phyloP scores from a whole-genome alignment of 257 asterid genomes.

The Solanum clarkiae region DNA sequence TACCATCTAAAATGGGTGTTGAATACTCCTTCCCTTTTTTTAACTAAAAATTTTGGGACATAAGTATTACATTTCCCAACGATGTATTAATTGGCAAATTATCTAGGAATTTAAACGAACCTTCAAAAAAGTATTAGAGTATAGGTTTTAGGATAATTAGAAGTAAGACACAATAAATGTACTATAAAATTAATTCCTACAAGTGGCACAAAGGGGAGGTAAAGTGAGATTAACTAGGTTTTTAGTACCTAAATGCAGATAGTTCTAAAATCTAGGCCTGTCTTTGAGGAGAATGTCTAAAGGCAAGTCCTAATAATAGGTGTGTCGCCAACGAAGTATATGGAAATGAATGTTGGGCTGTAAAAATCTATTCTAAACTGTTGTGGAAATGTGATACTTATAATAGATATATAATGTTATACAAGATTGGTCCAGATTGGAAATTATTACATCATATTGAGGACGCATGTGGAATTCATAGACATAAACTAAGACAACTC shows the following conservation, averaged over 20 bases:
- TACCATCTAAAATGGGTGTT: not conserved
- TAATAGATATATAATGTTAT: not conserved
- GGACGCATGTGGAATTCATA: not conserved
- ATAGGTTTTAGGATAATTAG: not conserved
- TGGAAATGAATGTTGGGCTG: not conserved
- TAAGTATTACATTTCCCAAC: not conserved
- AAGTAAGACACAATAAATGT: not conserved
- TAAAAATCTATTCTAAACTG: not conserved
- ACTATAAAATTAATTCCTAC: not conserved
- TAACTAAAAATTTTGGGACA: not conserved
- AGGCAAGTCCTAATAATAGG: not conserved
- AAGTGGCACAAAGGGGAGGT: not conserved
- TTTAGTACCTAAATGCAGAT: not conserved
- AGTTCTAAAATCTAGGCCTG: not conserved
- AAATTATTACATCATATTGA: not conserved
- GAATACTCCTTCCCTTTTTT: not conserved
- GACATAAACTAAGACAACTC: not conserved
- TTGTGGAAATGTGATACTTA: not conserved
- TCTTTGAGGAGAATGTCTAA: not conserved
- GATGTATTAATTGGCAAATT: not conserved
- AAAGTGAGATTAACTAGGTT: not conserved
- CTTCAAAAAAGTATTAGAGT: not conserved
- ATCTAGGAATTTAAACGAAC: not conserved
- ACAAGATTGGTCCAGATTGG: not conserved
- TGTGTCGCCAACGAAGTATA: not conserved